Evolutionary conservation across 2,329 filamentous ascomycete genomes (phyloP), one percentile per base, ranked within the genome.

Genomic region (Ophiostoma triangulosporum): DNA sequence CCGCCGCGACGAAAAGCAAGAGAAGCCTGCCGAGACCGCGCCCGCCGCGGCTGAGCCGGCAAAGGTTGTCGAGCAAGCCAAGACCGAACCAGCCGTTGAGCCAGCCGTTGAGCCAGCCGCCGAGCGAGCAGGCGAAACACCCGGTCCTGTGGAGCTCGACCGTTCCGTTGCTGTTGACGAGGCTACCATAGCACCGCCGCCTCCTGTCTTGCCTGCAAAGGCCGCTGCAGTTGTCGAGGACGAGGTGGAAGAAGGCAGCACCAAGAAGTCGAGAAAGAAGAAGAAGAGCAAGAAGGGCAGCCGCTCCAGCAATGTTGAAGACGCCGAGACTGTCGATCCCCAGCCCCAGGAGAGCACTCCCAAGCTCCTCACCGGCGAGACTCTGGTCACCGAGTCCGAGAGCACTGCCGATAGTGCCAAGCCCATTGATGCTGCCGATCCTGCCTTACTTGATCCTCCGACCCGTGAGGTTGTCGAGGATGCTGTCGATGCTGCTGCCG

Each of bases 301-400:
- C 35, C 49, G 53, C 9, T 27, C 49, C 22, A 43, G 43, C 36
- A 27, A 45, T n/a, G 45, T 43, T 17, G 54, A 31, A 3, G 54
- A 38, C 7, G 26, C 7, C 6, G 53, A 52, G 3, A 15, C 12
- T 15, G 27, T 11, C 6, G 31, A 33, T 29, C 32, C 48, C 20
- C 11, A 26, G 14, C 17, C 22, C n/a, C 24, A 20, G 15, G 29
- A 20, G 15, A 5, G 20, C 33, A 36, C 22, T 7, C 32, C 33
- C 26, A 12, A 27, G 43, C 24, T 50, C 11, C 4, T 50, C 6
- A 32, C 50, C n/a, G 54, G 46, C 7, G 45, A 45, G n/a, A 33
- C 27, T 3, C n/a, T 56, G 14, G 51, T 56, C 2, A 48, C 49
- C 15, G 51, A 53, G 40, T 38, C 51, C 6, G 51, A 53, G 22